Base-by-base conservation (phyloP, 768 basidiomycete genomes). In the Trametes gibbosa region DNA sequence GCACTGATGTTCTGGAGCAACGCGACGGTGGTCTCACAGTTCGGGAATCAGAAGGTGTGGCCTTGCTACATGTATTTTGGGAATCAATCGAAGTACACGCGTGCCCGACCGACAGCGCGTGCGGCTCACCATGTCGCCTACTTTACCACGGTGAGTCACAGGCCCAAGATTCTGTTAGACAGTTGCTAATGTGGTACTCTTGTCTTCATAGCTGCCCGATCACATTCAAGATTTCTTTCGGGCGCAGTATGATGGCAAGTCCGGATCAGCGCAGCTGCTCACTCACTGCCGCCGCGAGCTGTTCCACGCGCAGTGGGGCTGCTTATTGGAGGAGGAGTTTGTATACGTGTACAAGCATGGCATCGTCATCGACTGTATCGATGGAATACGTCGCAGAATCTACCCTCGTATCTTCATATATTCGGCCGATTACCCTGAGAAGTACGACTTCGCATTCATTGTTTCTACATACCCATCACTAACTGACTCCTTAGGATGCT, bases 111-210 rank as follows among this genome's bases (percentile, higher is more conserved):
- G 3, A 66, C 62, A 21, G 67, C 70, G 6, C 41, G 23, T 13
- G 72, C 76, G 1, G 66, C 68, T 17, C 74, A 79, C 58, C 77
- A 78, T 60, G 14, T 79, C 3, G 78, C 75, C 12, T 81, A 79
- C 63, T 72, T 82, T 23, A 78, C 77, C 0, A 66, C 69, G 16
- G 76, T 79, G 62, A 53, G 62, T 59, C 7, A 12, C 24, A 16
- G 21, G 56, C 29, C 17, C 49, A 29, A 4, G 35, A 56, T 14
- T 41, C 40, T 24, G 25, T 42, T 23, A 13, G n/a, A 50, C 53
- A n/a, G 19, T 48, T 13, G 17, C 39, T 25, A n/a, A n/a, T n/a
- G n/a, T n/a, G n/a, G n/a, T n/a, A n/a, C 13, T 7, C 34, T 27
- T n/a, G n/a, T n/a, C n/a, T n/a, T n/a, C n/a, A 40, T 32, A 76